A percentile compares a stretch with the other conserved stretches of the same genome.
phyloP scores from a whole-genome alignment of 2,329 filamentous ascomycete species.

The Penicillium sp. region DNA sequence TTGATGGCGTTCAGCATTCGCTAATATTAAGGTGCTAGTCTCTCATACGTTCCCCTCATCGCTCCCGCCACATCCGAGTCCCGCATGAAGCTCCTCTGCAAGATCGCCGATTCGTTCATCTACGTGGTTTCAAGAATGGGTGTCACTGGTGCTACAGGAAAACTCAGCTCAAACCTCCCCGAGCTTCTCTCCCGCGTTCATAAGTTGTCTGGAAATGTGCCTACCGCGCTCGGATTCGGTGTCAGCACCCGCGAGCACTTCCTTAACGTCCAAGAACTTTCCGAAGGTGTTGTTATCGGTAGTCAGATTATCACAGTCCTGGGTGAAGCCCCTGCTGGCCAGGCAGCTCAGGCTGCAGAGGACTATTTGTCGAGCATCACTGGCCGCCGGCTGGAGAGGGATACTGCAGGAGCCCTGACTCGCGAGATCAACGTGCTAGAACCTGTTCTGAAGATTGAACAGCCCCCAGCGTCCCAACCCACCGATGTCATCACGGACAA shows the following conservation, averaged over 20 bases:
- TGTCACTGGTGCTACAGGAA: constrained; percentile 87
- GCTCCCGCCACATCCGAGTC: constrained; percentile 89
- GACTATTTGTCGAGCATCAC: constrained; percentile 83
- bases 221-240: constrained; percentile 92
- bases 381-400: constrained; percentile 57
- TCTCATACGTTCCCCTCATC: constrained; percentile 97
- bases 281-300: constrained; percentile 95
- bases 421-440: constrained; percentile 74
- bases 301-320: constrained; percentile 91
- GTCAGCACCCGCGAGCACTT: constrained; percentile 97
- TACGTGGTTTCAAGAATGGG: constrained; percentile 98
- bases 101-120: constrained; percentile 97
- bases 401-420: constrained; percentile 54
- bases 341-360: constrained; percentile 74
- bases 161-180: constrained; percentile 79
- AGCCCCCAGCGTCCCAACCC: constrained; percentile 55
- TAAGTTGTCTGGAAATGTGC: constrained; percentile 87
- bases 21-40: constrained; percentile 49
- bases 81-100: constrained; percentile 94
- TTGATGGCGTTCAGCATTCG: background rate
- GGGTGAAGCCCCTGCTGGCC: constrained; percentile 67
- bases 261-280: constrained; percentile 77
- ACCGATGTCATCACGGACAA: constrained; percentile 69
- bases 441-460: constrained; percentile 65
- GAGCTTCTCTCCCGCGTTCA: constrained; percentile 84